Conservation (phyloP, 306 rosid genomes). For the Quercus suber region DNA sequence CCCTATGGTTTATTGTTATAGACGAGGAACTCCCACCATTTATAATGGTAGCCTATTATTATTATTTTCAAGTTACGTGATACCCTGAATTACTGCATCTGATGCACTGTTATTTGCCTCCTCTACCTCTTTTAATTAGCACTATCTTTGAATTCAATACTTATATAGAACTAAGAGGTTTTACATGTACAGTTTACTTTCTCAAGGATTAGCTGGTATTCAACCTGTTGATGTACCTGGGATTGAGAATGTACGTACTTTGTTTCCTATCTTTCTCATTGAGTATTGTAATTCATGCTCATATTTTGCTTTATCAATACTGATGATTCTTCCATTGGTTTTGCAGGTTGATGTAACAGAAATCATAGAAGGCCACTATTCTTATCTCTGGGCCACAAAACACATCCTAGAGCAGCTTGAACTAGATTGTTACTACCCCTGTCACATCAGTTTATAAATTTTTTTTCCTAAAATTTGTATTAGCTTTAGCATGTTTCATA, state of each 20-base stretch:
- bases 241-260: constrained; percentile 53
- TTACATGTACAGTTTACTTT: constrained; percentile 44
- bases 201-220: constrained; percentile 69
- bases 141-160: not conserved
- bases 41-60: not conserved
- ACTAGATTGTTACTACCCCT: constrained; percentile 45
- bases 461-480: no score
- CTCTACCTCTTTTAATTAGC: not conserved
- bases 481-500: no score
- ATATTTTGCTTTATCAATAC: constrained; percentile 10
- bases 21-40: not conserved
- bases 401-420: constrained; percentile 53
- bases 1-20: not conserved
- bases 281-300: not conserved
- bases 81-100: constrained; percentile 3
- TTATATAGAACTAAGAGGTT: constrained; percentile 12
- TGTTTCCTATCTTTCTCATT: not conserved
- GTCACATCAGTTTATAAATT: no score
- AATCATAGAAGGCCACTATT: constrained; percentile 53
- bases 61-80: not conserved
- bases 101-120: not conserved
- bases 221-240: constrained; percentile 59
- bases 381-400: constrained; percentile 45
- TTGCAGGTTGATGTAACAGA: constrained; percentile 57
- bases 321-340: constrained; percentile 10